Percentiles rank a stretch among this genome's conserved stretches.
phyloP scores from a whole-genome alignment of 441 rosid genomes.

The Populus hybrid region DNA sequence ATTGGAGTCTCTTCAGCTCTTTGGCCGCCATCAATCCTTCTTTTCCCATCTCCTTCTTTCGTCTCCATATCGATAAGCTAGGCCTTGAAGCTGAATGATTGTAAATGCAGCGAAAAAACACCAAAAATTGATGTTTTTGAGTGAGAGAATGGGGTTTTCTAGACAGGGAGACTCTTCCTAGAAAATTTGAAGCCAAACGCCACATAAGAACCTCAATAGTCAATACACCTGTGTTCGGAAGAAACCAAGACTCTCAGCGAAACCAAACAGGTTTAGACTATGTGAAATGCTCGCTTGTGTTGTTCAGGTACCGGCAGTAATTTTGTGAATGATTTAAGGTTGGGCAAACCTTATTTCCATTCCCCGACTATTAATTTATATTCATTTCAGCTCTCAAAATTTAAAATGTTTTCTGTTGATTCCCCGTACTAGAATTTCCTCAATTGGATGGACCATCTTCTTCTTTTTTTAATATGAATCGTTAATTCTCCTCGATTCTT shows the following conservation, averaged over 20 bases:
- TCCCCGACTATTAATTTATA: neutral
- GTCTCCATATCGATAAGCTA: slow-evolving; percentile 89
- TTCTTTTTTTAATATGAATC: no score
- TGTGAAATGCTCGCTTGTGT: neutral
- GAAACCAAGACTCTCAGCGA: neutral
- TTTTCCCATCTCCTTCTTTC: slow-evolving; percentile 86
- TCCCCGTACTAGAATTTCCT: neutral
- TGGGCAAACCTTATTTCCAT: neutral
- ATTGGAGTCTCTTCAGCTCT: slow-evolving; percentile 78
- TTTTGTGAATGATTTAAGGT: neutral
- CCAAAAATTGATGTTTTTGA: neutral
- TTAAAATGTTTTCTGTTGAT: neutral
- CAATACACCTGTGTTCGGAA: neutral
- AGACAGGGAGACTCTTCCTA: neutral
- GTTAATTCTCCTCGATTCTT: neutral
- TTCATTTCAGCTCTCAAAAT: neutral
- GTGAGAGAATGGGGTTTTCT: neutral
- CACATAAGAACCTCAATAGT: neutral
- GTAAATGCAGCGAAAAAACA: slow-evolving; percentile 16
- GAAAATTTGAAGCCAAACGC: neutral
- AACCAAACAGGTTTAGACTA: neutral
- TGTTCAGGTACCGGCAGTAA: neutral
- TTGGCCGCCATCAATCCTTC: slow-evolving; percentile 80
- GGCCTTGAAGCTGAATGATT: slow-evolving; percentile 60
- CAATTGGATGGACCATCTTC: neutral